These are phyloP conservation scores for Selaginella moellendorffii DNA, from an alignment of 75 land plant genomes.

Conservation along the genomic window DNA sequence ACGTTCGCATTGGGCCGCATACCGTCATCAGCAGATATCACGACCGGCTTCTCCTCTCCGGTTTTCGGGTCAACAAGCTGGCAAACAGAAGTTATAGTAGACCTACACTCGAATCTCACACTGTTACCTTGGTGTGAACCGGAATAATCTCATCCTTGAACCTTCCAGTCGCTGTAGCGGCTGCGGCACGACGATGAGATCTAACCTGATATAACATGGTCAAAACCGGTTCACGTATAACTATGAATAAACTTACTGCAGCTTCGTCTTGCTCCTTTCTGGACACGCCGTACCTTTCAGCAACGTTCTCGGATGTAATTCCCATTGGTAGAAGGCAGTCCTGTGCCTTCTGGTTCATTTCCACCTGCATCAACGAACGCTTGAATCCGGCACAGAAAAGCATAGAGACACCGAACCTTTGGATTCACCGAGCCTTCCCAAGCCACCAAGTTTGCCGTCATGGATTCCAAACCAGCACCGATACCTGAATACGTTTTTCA, in stretches of 20 bases:
- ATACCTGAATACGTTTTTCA: constrained; percentile 11
- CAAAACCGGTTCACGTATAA: background rate
- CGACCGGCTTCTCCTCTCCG: background rate
- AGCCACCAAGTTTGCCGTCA: constrained; percentile 10
- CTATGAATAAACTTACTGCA: background rate
- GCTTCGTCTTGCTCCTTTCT: background rate
- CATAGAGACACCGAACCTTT: constrained; percentile 11
- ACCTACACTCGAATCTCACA: background rate
- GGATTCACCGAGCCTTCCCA: constrained; percentile 18
- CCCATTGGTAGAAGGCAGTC: background rate
- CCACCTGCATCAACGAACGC: background rate
- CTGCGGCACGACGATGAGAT: background rate
- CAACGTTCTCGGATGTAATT: background rate
- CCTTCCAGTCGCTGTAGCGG: background rate
- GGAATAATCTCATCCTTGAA: background rate
- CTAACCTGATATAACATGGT: background rate
- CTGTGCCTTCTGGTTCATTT: background rate
- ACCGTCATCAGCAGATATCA: background rate
- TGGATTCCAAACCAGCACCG: constrained; percentile 22
- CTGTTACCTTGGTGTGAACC: background rate
- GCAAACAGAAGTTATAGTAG: background rate
- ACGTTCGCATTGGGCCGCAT: background rate
- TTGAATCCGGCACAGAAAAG: background rate
- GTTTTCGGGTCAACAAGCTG: background rate
- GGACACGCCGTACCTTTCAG: background rate